Evolutionary conservation across 305 asterid species (phyloP).

Genomic region (Fraxinus baroniana): DNA sequence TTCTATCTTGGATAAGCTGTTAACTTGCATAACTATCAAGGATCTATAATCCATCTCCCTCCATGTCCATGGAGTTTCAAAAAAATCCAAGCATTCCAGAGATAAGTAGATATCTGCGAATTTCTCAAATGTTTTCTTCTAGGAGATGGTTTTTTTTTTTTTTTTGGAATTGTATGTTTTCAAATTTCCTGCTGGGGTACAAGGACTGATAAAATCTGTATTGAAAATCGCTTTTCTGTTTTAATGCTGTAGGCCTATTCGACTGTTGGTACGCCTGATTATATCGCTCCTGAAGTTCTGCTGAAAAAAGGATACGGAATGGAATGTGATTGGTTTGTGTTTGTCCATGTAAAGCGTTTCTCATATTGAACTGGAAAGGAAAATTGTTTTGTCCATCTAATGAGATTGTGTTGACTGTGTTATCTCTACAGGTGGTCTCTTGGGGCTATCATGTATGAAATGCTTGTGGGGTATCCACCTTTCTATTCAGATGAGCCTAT

Average conservation of each 20-base stretch:
- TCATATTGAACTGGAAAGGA: background rate
- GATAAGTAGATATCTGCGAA: background rate
- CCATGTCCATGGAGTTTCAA: background rate
- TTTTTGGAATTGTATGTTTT: background rate
- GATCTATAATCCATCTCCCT: constrained; percentile 1
- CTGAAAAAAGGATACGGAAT: constrained; percentile 88
- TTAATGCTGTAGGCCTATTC: constrained; percentile 70
- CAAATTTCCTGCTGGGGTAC: background rate
- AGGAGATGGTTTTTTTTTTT: background rate
- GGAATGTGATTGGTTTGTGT: constrained; percentile 91
- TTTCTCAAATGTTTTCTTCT: background rate
- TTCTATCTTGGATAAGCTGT: background rate
- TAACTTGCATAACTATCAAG: background rate
- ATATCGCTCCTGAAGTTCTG: constrained; percentile 90
- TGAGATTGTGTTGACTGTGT: constrained; percentile 21
- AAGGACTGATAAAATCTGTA: background rate
- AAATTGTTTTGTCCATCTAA: constrained; percentile 6
- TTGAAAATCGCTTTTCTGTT: constrained; percentile 12
- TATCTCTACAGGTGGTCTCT: constrained; percentile 40
- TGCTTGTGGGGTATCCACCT: constrained; percentile 53
- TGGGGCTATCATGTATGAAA: constrained; percentile 51
- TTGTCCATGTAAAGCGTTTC: constrained; percentile 16
- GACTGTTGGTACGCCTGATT: constrained; percentile 95
- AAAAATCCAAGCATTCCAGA: background rate
- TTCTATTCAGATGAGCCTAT: constrained; percentile 45